phyloP scores from a whole-genome alignment of 192 early-diverging fungal species.

The Backusella westeae region DNA sequence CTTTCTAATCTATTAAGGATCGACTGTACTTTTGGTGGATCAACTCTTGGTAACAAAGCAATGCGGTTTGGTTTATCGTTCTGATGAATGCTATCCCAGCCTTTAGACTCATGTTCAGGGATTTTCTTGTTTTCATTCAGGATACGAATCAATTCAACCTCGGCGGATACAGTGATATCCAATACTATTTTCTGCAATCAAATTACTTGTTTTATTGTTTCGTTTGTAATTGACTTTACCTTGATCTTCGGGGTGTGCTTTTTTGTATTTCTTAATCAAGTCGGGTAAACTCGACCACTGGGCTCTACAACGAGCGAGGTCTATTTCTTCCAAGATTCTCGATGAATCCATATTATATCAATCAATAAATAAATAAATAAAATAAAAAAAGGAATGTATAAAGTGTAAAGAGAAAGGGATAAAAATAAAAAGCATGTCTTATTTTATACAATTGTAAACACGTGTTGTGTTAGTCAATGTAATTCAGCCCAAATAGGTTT shows the following conservation, averaged over 20 bases:
- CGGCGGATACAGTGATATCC: constrained; percentile 1
- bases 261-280: constrained; percentile 47
- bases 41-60: background rate
- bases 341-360: background rate
- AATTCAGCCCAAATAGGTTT: constrained; percentile 13
- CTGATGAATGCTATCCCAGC: constrained; percentile 17
- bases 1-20: constrained; percentile 4
- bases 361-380: no score
- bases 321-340: constrained; percentile 1
- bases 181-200: background rate
- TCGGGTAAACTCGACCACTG: constrained; percentile 43
- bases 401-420: background rate
- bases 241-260: constrained; percentile 44
- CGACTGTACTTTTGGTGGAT: background rate
- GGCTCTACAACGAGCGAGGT: constrained; percentile 13
- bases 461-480: constrained; percentile 11
- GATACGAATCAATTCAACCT: constrained; percentile 13
- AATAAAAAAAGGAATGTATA: background rate
- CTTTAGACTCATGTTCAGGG: background rate
- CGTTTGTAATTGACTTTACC: constrained; percentile 26
- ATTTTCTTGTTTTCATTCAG: background rate
- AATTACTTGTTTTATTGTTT: background rate
- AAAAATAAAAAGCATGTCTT: background rate
- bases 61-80: background rate
- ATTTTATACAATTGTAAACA: background rate